Evolutionary conservation across 352 stramenopile species (phyloP), one percentile per base, ranked within the genome.

Genomic region (Poterioochromonas sp.): DNA sequence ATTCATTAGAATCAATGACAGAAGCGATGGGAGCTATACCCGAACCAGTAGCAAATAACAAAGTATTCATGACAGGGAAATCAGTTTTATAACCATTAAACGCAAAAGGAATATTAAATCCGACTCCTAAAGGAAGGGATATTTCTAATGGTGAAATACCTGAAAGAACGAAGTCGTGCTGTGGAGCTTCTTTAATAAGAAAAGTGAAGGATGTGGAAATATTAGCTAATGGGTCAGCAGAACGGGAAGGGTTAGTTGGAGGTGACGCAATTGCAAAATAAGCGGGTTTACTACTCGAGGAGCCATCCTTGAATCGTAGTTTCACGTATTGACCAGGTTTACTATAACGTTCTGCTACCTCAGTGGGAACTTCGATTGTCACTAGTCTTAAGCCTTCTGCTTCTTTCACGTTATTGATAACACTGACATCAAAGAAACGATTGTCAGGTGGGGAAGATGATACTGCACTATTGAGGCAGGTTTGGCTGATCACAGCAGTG

Each of bases 21-120:
- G 87, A 84, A 54, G 87, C 87, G 54, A 93, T 87, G 20, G 88
- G 88, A 1, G 88, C 87, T 78, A 93, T 90, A 15, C 87, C 88
- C 73, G 77, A 86, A 32, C 87, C 88, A 39, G 80, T 83, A 12
- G 86, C 87, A 70, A 91, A 87, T 8, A 92, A 78, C 0, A 92
- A 76, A 12, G 91, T 35, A 77, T 91, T 91, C 76, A 80, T 80
- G 29, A 82, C 62, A 39, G 76, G 80, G 60, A 83, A 83, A 58
- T 85, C 82, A 53, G 78, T 84, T 58, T 85, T 83, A 22, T 41
- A 65, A 2, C 18, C 71, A 29, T 41, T 62, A 18, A 82, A 80
- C 34, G 78, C 71, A 41, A 77, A 37, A 69, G 69, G 79, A 41
- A 83, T 76, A 37, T 37, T 44, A 74, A 79, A 81, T 8, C 77